Conservation (phyloP, 179 eudicot species). For the Actinidia arguta region DNA sequence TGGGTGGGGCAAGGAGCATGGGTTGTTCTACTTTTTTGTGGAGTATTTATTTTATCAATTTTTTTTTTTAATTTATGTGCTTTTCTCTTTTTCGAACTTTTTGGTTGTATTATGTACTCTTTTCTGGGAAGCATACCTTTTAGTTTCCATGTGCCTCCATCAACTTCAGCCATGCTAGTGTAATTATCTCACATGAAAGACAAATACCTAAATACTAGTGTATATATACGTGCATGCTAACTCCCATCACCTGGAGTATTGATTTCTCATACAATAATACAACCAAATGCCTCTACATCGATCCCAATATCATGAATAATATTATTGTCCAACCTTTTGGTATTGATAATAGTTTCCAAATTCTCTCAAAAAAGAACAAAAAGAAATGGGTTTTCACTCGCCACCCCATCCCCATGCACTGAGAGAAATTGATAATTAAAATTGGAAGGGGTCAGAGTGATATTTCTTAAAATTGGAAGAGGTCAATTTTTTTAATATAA, state of each 20-base stretch:
- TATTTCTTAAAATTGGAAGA: too few species aligned
- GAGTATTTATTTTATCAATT: neutral
- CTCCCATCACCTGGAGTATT: neutral
- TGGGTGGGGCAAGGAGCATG: too few species aligned
- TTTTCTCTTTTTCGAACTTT: neutral
- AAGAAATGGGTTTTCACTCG: too few species aligned
- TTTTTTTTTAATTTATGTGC: neutral
- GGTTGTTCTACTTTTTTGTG: too few species aligned
- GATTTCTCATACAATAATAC: neutral
- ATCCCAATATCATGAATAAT: too few species aligned
- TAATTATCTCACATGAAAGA: constrained; percentile 16
- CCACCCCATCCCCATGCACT: too few species aligned
- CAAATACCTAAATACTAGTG: neutral
- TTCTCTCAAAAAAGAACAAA: too few species aligned
- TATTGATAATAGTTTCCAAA: too few species aligned
- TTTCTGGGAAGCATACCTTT: constrained; percentile 19
- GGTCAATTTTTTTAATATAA: too few species aligned
- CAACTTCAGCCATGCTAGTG: constrained; percentile 17
- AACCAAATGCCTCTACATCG: neutral
- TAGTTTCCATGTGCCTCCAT: constrained; percentile 36
- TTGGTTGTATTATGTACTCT: constrained; percentile 15
- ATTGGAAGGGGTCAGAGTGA: too few species aligned
- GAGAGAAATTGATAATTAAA: too few species aligned
- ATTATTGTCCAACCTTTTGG: too few species aligned
- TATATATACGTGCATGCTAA: neutral